Evolutionary conservation across 148 eudicot genomes (phyloP), one percentile per base, ranked within the genome.

Genomic region (Cornus florida): DNA sequence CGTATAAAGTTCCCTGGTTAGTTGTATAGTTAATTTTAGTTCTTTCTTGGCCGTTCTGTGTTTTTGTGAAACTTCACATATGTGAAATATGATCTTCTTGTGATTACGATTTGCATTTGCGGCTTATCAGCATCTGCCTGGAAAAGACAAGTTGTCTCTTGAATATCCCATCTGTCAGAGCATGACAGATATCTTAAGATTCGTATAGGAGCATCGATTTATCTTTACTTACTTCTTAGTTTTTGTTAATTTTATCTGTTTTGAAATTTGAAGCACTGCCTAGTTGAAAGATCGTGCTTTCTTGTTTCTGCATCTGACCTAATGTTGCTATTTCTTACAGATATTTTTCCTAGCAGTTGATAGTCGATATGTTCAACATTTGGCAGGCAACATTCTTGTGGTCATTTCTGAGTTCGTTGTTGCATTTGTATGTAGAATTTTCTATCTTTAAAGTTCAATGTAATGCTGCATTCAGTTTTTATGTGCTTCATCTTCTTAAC

Each of bases 361-460:
- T 73, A 87, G 77, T 81, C 90, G 66, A 77, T 91, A 82, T 81
- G 80, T 86, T 79, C 91, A 84, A 77, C 99, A 93, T 77, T 72
- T 87, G 57, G 88, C 80, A 5, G 87, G 89, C 75, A 93, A 89
- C 81, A 86, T 84, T 78, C 81, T 91, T 72, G 79, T 93, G 72
- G 91, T 77, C 69, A 82, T 91, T 74, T 83, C 92, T 16, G 89
- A 90, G 84, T 86, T 91, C 83, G 70, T 91, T 56, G 74, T 82
- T 80, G 75, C 81, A 76, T 83, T 78, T 75, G 94, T 92, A 92
- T 65, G 93, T 83, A 33, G 77, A 70, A 41, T 57, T 50, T 53
- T 13, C 57, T 69, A 20, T 2, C 69, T 60, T 31, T 17, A n/a
- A 59, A 19, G 22, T 78, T 75, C 28, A 67, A 19, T 74, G 17